Evolutionary conservation across 2,329 filamentous ascomycete genomes (phyloP), one percentile per base, ranked within the genome.

Genomic region (Alternaria sp.): DNA sequence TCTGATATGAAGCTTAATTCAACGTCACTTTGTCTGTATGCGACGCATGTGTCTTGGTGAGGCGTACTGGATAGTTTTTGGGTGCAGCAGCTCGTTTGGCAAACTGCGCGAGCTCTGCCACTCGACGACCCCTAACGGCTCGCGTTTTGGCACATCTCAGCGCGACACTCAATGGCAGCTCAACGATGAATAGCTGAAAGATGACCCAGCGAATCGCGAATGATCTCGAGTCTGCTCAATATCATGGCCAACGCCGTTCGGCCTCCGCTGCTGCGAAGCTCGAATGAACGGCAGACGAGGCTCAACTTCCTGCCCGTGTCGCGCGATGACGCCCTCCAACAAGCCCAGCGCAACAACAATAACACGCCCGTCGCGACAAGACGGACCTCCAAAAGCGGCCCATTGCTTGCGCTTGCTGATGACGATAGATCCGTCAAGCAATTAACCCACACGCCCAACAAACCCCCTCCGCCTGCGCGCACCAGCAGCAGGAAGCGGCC

Each of bases 81-180:
- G 42, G 57, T 55, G 55, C 59, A 66, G 65, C 65, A 62, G 53
- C 59, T 66, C 65, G 61, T 56, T 51, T 61, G 64, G 56, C 49
- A 62, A 55, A 57, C 63, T 62, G 61, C 65, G 68, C 62, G 71
- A 68, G 67, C 64, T 66, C 56, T 59, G 59, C 38, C 30, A 63
- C 54, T 58, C 60, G 63, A 64, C 60, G 46, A 66, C 57, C 73
- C 72, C 69, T 71, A 74, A 71, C 68, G 62, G 64, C 66, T 65
- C 64, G 65, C 66, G 59, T 70, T 69, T 66, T 65, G 70, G 59
- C 65, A 57, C 57, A 57, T 65, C 67, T 65, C 68, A 64, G 66
- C 71, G 68, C 67, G 67, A 68, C 72, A 43, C 64, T 66, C 71
- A 72, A 75, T 73, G 72, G 72, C 74, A 66, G 66, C 61, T 57